Percentiles rank a stretch among this genome's conserved stretches.
Conservation (phyloP, 306 rosid genomes). For the Ammopiptanthus mongolicus region DNA sequence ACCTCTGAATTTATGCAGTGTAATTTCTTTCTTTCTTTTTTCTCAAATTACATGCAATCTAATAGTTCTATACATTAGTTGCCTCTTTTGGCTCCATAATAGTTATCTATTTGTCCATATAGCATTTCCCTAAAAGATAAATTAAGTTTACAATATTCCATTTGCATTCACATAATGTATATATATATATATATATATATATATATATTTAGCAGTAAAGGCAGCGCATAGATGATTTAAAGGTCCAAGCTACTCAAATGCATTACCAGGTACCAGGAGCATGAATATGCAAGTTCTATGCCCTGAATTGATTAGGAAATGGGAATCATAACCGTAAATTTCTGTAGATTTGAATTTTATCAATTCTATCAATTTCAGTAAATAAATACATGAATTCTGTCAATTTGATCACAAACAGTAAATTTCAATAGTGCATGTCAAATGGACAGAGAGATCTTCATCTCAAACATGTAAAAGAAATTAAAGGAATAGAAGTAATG, state of each 20-base stretch:
- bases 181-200: too few species aligned
- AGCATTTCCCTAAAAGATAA: not conserved
- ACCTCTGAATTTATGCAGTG: not conserved
- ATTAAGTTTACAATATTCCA: not conserved
- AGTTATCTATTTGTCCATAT: not conserved
- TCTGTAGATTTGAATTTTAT: too few species aligned
- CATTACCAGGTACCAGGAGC: too few species aligned
- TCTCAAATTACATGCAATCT: not conserved
- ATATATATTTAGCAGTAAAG: not conserved
- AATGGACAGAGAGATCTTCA: not conserved
- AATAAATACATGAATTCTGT: not conserved
- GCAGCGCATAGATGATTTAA: not conserved
- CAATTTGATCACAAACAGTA: not conserved
- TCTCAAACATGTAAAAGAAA: constrained; percentile 19
- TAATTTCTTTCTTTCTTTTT: not conserved
- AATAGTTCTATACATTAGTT: not conserved
- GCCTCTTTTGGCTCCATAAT: not conserved
- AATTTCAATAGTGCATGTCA: constrained; percentile 3
- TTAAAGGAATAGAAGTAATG: too few species aligned
- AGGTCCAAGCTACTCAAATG: too few species aligned
- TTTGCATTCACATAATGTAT: not conserved
- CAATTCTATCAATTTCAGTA: too few species aligned
- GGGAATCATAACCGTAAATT: too few species aligned
- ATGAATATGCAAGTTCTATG: too few species aligned
- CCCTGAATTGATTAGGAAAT: too few species aligned